Percentiles rank a stretch among this genome's conserved stretches.
Evolutionary conservation across 225 moss, liverwort and hornwort genomes (phyloP).

Genomic region (Thuidium tamariscinum): DNA sequence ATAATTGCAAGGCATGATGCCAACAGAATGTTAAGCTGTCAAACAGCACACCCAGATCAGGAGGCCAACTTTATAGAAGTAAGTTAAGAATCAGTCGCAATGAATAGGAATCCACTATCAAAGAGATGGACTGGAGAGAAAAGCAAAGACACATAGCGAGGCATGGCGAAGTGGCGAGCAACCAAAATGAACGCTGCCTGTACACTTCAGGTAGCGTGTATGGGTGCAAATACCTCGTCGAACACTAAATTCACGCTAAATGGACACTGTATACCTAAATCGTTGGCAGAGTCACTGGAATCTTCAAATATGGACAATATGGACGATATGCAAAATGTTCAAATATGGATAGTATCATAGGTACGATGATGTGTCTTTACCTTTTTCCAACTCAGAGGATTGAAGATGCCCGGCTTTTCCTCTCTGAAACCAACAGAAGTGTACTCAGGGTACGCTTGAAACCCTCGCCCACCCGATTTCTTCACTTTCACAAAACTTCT

Average conservation of each 20-base stretch:
- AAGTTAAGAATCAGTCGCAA: neutral
- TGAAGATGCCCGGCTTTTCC: neutral
- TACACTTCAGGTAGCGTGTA: neutral
- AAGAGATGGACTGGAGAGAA: neutral
- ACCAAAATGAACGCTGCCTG: neutral
- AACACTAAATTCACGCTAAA: neutral
- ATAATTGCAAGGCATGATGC: neutral
- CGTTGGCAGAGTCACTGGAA: neutral
- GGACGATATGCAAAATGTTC: no score
- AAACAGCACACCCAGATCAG: neutral
- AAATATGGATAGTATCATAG: no score
- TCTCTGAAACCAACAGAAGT: neutral
- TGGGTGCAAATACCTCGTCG: no score
- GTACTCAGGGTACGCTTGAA: neutral
- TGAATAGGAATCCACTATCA: neutral
- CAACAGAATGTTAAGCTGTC: neutral
- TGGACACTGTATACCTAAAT: neutral
- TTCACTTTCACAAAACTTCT: neutral
- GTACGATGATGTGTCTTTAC: neutral
- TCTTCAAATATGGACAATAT: no score
- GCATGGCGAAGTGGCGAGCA: neutral
- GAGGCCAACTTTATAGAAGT: neutral
- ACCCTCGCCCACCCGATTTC: neutral
- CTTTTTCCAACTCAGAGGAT: neutral
- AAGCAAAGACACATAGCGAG: neutral